phyloP scores from a whole-genome alignment of 352 stramenopile species.

The Globisporangium echinulatum region DNA sequence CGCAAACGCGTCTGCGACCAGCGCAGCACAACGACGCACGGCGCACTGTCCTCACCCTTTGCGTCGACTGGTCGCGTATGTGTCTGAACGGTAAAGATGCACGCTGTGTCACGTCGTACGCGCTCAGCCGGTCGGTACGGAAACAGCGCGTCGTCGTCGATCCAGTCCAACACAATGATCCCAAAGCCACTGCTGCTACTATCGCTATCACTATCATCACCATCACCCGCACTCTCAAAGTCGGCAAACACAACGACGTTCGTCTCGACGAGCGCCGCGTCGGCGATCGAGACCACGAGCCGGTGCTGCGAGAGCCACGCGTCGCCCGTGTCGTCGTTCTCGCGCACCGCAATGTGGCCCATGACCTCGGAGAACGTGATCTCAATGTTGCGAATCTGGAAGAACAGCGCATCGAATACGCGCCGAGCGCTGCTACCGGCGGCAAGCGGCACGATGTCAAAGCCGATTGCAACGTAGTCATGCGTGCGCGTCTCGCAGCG shows the following conservation, averaged over 20 bases:
- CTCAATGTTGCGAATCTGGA: constrained; percentile 35
- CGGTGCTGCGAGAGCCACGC: constrained; percentile 32
- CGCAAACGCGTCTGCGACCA: constrained; percentile 12
- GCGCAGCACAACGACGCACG: constrained; percentile 5
- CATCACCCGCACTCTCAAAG: constrained; percentile 1
- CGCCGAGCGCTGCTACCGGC: constrained; percentile 23
- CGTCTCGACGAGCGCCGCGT: constrained; percentile 28
- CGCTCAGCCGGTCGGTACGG: constrained; percentile 20
- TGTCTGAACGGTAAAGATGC: constrained; percentile 4
- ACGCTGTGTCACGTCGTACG: constrained; percentile 20
- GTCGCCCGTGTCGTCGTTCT: constrained; percentile 31
- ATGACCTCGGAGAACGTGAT: constrained; percentile 46
- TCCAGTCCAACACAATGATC: constrained; percentile 19
- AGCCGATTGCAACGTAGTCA: constrained; percentile 27
- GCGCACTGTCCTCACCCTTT: not conserved
- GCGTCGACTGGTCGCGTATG: not conserved
- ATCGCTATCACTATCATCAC: not conserved
- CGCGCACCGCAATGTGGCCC: constrained; percentile 37
- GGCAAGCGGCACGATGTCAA: constrained; percentile 29
- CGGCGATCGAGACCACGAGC: constrained; percentile 24
- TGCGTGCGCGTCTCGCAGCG: constrained; percentile 24
- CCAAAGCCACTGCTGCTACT: constrained; percentile 2
- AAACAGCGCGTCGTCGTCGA: constrained; percentile 33
- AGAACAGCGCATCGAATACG: constrained; percentile 38
- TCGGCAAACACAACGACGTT: constrained; percentile 33